Evolutionary conservation across 1,284 basidiomycete species (phyloP).

Genomic region (Ceratobasidium theobromae): DNA sequence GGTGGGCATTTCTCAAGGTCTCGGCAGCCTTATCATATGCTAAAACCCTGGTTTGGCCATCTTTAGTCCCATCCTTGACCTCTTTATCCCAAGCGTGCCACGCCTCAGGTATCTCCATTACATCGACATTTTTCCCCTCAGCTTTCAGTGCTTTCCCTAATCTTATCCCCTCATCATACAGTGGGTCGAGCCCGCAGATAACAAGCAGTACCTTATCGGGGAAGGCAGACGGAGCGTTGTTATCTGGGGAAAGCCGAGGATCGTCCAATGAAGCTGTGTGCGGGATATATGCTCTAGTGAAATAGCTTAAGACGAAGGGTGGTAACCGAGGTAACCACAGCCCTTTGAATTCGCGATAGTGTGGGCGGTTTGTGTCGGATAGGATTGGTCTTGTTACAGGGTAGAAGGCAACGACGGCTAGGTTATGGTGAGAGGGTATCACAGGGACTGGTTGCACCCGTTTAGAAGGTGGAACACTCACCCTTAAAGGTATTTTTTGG

Average conservation of each 20-base stretch:
- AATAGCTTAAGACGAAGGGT: not conserved
- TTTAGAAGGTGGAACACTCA: too few relatives aligned
- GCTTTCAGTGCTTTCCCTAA: not conserved
- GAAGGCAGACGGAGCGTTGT: not conserved
- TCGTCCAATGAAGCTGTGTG: not conserved
- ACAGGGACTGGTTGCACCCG: too few relatives aligned
- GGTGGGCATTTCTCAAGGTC: conserved; percentile 7
- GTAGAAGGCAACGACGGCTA: conserved; percentile 11
- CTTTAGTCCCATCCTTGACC: not conserved
- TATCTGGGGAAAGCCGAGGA: conserved; percentile 15
- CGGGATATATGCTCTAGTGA: not conserved
- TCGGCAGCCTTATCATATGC: conserved; percentile 4
- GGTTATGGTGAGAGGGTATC: not conserved
- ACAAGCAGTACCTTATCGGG: conserved; percentile 1
- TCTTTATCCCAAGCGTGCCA: conserved; percentile 4
- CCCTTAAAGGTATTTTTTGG: conserved; percentile 7
- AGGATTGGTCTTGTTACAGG: not conserved
- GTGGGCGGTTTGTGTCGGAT: not conserved
- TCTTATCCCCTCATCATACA: not conserved
- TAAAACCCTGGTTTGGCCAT: not conserved
- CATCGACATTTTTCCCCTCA: not conserved
- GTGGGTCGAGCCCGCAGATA: conserved; percentile 5
- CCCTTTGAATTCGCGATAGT: not conserved
- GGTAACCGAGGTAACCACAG: not conserved
- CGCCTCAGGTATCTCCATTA: not conserved